phyloP scores from a whole-genome alignment of 257 asterid genomes.

The Ophiorrhiza pumila region DNA sequence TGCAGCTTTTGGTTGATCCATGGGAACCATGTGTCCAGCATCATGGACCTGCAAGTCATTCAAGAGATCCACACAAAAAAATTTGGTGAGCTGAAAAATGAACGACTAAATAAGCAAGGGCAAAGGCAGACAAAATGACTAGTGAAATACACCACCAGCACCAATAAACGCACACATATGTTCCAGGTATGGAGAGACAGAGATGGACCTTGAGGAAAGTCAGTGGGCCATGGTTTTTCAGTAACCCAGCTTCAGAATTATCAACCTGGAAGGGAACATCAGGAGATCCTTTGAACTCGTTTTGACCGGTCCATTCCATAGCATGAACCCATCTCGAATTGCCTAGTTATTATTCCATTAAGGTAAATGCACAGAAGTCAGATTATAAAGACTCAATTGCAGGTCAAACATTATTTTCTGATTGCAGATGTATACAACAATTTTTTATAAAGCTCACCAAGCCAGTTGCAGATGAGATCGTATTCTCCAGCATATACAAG shows the following conservation, averaged over 20 bases:
- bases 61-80: background rate
- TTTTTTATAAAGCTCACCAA: constrained; percentile 39
- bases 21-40: constrained; percentile 98
- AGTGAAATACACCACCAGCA: background rate
- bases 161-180: background rate
- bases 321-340: constrained; percentile 97
- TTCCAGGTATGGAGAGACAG: background rate
- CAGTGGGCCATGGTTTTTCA: constrained; percentile 74
- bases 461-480: constrained; percentile 80
- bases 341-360: constrained; percentile 38
- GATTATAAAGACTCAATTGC: background rate
- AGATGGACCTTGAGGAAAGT: constrained; percentile 76
- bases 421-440: background rate
- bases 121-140: background rate
- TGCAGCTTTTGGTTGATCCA: constrained; percentile 92
- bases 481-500: constrained; percentile 75
- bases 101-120: background rate
- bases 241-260: constrained; percentile 70
- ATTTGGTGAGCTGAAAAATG: constrained; percentile 5
- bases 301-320: constrained; percentile 90
- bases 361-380: background rate
- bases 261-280: constrained; percentile 67
- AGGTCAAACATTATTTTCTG: background rate
- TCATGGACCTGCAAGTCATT: constrained; percentile 61
- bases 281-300: constrained; percentile 56